phyloP scores from a whole-genome alignment of 31 red algal genomes.

The Bonnemaisonia californica region DNA sequence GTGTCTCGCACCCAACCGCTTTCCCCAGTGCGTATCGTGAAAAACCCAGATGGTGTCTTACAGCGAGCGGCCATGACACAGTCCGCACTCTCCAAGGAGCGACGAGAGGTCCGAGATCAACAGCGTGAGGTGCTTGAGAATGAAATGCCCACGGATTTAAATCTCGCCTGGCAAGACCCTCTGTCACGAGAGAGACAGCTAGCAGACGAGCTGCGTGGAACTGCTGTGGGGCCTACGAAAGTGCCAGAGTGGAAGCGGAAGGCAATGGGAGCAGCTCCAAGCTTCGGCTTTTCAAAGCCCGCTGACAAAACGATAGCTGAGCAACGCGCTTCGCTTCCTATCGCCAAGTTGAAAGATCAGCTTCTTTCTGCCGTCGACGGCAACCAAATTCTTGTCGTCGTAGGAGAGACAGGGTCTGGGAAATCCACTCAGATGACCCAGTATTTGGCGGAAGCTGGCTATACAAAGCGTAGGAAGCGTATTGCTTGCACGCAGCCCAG shows the following conservation, averaged over 20 bases:
- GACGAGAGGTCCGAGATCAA: conserved; percentile 78
- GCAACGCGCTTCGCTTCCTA: conserved; percentile 85
- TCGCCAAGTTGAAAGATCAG: conserved; percentile 74
- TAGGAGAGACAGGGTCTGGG: conserved; percentile 96
- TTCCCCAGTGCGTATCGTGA: conserved; percentile 91
- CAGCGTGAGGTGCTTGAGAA: conserved; percentile 74
- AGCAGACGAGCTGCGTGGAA: conserved; percentile 71
- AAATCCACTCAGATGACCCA: conserved; percentile 98
- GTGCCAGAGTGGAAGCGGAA: conserved; percentile 90
- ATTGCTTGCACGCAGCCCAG: conserved; percentile 96
- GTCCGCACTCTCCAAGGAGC: conserved; percentile 83
- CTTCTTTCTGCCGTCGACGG: conserved; percentile 70
- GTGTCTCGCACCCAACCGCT: conserved; percentile 74
- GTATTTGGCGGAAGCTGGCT: conserved; percentile 83
- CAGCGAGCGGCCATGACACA: conserved; percentile 93
- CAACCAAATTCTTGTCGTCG: conserved; percentile 91
- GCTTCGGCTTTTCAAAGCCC: conserved; percentile 79
- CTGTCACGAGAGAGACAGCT: conserved; percentile 70
- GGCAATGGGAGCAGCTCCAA: conserved; percentile 82
- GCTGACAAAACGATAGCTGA: conserved; percentile 77
- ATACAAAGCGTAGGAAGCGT: conserved; percentile 42
- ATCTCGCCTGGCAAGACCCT: conserved; percentile 92
- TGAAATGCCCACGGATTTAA: conserved; percentile 74
- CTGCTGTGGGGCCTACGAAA: conserved; percentile 48
- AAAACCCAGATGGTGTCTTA: conserved; percentile 89